Evolutionary conservation across 208 protist genomes (phyloP).

Genomic region (Jaenimonas drosophilae): DNA sequence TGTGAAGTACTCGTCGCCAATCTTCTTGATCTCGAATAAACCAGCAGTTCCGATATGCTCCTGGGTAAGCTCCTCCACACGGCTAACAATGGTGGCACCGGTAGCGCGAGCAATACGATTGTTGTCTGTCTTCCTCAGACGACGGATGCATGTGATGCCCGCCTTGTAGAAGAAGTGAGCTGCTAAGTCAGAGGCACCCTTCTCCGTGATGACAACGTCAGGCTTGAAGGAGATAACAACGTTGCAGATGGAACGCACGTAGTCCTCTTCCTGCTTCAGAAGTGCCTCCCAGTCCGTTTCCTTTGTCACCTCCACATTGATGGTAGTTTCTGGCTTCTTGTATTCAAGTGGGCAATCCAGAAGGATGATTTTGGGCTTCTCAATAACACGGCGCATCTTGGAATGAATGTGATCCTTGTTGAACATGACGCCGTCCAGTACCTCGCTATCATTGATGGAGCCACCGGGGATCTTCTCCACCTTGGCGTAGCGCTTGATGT

Average conservation of each 20-base stretch:
- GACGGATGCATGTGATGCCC: slow-evolving; percentile 96
- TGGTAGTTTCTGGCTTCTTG: slow-evolving; percentile 99
- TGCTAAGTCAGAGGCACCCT: slow-evolving; percentile 98
- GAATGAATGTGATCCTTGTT: slow-evolving; percentile 99
- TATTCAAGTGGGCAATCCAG: slow-evolving; percentile 99
- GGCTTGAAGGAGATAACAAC: slow-evolving; percentile 98
- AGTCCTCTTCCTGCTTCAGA: slow-evolving; percentile 98
- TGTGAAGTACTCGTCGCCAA: slow-evolving; percentile 99
- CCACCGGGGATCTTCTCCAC: slow-evolving; percentile 99
- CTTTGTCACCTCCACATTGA: slow-evolving; percentile 96
- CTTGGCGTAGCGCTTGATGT: slow-evolving; percentile 99
- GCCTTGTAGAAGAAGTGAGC: slow-evolving; percentile 98
- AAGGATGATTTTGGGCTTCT: slow-evolving; percentile 98
- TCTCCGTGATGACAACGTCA: slow-evolving; percentile 99
- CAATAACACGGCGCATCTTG: slow-evolving; percentile 97
- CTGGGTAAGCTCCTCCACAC: slow-evolving; percentile 96
- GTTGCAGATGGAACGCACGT: slow-evolving; percentile 95
- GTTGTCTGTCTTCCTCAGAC: slow-evolving; percentile 99
- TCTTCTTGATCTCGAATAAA: slow-evolving; percentile 99
- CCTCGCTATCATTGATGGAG: slow-evolving; percentile 95
- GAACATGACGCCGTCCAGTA: slow-evolving; percentile 99
- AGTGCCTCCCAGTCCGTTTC: slow-evolving; percentile 97
- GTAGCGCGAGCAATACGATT: slow-evolving; percentile 97
- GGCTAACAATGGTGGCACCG: slow-evolving; percentile 97
- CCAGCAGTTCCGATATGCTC: slow-evolving; percentile 96